phyloP scores from a whole-genome alignment of 2,329 filamentous ascomycete genomes.

The Rugonectria rugulosa region DNA sequence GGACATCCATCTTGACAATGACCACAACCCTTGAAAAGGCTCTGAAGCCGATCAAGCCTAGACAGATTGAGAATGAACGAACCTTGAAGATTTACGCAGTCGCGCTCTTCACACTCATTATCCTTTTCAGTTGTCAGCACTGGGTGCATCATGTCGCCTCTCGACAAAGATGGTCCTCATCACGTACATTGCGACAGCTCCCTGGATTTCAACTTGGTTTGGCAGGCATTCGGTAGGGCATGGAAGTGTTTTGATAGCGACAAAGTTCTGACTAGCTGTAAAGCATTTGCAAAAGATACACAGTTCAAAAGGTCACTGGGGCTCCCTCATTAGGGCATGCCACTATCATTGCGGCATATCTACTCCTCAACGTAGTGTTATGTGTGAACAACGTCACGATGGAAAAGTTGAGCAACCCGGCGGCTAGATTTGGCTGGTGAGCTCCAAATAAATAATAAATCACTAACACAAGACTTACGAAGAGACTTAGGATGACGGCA shows the following conservation, averaged over 20 bases:
- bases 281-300: constrained; percentile 1
- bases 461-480: neutral
- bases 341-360: neutral
- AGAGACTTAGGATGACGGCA: constrained; percentile 50
- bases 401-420: constrained; percentile 9
- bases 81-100: constrained; percentile 6
- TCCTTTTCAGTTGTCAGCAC: neutral
- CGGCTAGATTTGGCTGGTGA: constrained; percentile 36
- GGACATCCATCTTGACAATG: neutral
- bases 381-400: neutral
- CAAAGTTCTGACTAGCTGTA: neutral
- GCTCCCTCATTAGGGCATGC: constrained; percentile 12
- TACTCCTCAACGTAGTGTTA: neutral
- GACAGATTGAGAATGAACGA: constrained; percentile 15
- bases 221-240: constrained; percentile 3
- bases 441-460: neutral
- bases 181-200: neutral
- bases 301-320: neutral
- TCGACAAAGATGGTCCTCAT: constrained; percentile 10
- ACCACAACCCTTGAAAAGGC: neutral
- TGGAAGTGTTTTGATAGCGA: neutral
- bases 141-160: neutral
- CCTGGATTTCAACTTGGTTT: neutral
- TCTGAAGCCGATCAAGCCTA: constrained; percentile 15
- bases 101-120: neutral